Evolutionary conservation across 1,284 basidiomycete species (phyloP).

Genomic region (Pyrrhoderma noxium): DNA sequence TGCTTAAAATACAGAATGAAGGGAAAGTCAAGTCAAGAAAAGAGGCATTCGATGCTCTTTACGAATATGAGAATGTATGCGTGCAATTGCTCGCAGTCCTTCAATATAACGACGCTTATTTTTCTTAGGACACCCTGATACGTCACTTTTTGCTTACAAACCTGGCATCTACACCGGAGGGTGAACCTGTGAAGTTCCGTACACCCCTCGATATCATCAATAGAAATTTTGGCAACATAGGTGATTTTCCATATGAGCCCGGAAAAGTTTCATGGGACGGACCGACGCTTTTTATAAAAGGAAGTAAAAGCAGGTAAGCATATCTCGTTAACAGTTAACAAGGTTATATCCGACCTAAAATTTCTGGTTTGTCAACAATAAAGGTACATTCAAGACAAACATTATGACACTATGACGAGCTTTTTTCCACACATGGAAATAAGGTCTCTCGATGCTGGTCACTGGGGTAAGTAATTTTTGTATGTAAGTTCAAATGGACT

Average conservation of each 20-base stretch:
- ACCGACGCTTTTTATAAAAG: slow-evolving; percentile 71
- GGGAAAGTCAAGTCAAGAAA: slow-evolving; percentile 48
- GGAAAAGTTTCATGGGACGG: slow-evolving; percentile 55
- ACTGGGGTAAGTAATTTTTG: slow-evolving; percentile 52
- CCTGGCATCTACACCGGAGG: slow-evolving; percentile 37
- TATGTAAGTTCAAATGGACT: not conserved
- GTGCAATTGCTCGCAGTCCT: not conserved
- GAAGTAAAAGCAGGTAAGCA: slow-evolving; percentile 63
- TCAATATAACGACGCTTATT: slow-evolving; percentile 1
- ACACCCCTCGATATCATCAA: slow-evolving; percentile 66
- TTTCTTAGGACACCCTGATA: slow-evolving; percentile 52
- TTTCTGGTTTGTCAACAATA: not conserved
- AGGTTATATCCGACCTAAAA: not conserved
- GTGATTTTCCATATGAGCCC: slow-evolving; percentile 65
- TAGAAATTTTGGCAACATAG: slow-evolving; percentile 56
- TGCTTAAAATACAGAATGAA: slow-evolving; percentile 56
- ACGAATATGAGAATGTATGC: slow-evolving; percentile 49
- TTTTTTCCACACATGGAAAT: slow-evolving; percentile 65
- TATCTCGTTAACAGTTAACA: not conserved
- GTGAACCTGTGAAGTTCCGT: slow-evolving; percentile 49
- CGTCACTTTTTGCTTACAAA: slow-evolving; percentile 83
- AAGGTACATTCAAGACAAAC: slow-evolving; percentile 68
- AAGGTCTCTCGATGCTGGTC: slow-evolving; percentile 50
- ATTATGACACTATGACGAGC: slow-evolving; percentile 45
- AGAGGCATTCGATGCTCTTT: slow-evolving; percentile 60